Base-by-base conservation (phyloP, 176 grass and related monocot species). In the Ensete glaucum region DNA sequence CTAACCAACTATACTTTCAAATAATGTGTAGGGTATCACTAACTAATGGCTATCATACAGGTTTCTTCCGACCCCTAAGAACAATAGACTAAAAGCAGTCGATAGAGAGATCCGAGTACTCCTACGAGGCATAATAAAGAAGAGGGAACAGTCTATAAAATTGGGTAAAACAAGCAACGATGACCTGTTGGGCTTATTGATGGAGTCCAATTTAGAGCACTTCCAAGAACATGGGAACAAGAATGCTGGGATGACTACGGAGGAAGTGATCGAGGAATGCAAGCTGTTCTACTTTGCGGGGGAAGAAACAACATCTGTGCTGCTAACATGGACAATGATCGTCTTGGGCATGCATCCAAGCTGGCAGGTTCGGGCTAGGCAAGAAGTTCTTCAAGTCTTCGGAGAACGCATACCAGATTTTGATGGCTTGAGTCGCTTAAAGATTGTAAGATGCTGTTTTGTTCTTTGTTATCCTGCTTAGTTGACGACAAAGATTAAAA, bases 221-320 rank as follows among this genome's bases (percentile, higher is more conserved):
- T 2, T n/a, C 0, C 81, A 81, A 60, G 87, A 57, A 15, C 52
- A 56, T 50, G 82, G 73, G 2, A 68, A 64, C 6, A 77, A 82
- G 26, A 84, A 54, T 9, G 53, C 78, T 52, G 79, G 87, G 11
- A 83, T 94, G 74, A 82, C 85, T 0, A 88, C 78, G 1, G 85
- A 90, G 29, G 91, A 96, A 9, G 83, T 96, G 63, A 86, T 96
- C 16, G 92, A 84, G 19, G 92, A 96, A 78, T 96, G 92, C 81
- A 96, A 92, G 77, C 73, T 96, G 0, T 96, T 92, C 80, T 96
- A 96, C 85, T 88, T 96, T 74, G 89, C 89, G 4, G 92, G 92
- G 13, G 84, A 90, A 78, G 89, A 92, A 78, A 96, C 92, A 26
- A 92, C 92, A 0, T 90, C 92, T 9, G 83, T 90, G 78, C 65